These are phyloP conservation scores for Mucor indicus DNA, from an alignment of 371 early-diverging fungal species.

Conservation along the genomic window DNA sequence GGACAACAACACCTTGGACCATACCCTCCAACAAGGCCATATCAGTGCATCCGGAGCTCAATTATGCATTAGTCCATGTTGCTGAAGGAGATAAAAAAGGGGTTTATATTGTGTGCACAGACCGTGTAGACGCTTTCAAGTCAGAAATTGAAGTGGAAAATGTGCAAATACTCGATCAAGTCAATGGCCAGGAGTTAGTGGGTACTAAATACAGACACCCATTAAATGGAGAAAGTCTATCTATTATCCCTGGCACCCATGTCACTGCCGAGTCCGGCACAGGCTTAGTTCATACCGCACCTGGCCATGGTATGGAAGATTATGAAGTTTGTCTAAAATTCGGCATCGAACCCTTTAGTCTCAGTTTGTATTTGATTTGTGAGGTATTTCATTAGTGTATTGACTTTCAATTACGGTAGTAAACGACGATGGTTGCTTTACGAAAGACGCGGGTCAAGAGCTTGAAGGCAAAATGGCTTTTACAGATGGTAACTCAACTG, in stretches of 20 bases:
- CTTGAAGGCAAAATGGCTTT: slow-evolving; percentile 67
- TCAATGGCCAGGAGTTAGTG: slow-evolving; percentile 59
- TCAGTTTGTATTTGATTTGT: slow-evolving; percentile 39
- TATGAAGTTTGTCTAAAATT: slow-evolving; percentile 70
- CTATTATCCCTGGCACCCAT: slow-evolving; percentile 69
- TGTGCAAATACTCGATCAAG: slow-evolving; percentile 18
- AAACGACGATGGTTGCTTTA: slow-evolving; percentile 81
- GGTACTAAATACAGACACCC: slow-evolving; percentile 74
- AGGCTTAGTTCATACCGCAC: slow-evolving; percentile 92
- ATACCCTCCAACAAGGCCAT: slow-evolving; percentile 88
- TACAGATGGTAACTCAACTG: slow-evolving; percentile 57
- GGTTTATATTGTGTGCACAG: slow-evolving; percentile 49
- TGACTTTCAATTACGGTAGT: slow-evolving; percentile 43
- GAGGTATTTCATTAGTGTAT: too few species aligned
- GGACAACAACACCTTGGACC: slow-evolving; percentile 99
- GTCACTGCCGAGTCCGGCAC: slow-evolving; percentile 87
- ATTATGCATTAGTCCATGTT: slow-evolving; percentile 61
- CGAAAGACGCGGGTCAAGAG: slow-evolving; percentile 59
- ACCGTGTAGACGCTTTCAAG: slow-evolving; percentile 37
- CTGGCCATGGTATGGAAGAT: slow-evolving; percentile 96
- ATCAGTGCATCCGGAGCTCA: slow-evolving; percentile 71
- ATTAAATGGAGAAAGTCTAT: slow-evolving; percentile 40
- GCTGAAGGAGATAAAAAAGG: slow-evolving; percentile 12
- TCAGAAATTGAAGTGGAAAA: slow-evolving; percentile 13
- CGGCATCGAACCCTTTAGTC: slow-evolving; percentile 59